Percentiles rank a stretch among this genome's conserved stretches.
Conservation (phyloP, 2,329 filamentous ascomycete species). For the Xylariomycetidae sp. region DNA sequence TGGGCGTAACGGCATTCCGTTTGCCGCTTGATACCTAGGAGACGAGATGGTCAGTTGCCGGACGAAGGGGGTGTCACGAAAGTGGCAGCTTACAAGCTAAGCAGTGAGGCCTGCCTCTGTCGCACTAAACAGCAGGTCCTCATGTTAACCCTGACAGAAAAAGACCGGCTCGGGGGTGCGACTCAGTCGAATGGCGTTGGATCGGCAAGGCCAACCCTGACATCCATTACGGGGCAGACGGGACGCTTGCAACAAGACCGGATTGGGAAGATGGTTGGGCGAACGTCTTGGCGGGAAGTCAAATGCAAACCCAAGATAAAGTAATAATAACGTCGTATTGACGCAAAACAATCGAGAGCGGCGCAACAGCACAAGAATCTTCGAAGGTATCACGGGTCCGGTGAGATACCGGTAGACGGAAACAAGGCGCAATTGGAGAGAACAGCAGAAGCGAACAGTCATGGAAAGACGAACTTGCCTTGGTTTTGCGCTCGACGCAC, state of each 20-base stretch:
- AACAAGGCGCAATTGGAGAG: constrained; percentile 2
- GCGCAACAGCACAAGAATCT: constrained; percentile 4
- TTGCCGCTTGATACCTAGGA: constrained; percentile 66
- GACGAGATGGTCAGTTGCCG: constrained; percentile 16
- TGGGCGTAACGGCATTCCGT: constrained; percentile 70
- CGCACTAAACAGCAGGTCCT: constrained; percentile 66
- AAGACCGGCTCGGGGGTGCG: no score
- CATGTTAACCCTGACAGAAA: no score
- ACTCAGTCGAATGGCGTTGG: no score
- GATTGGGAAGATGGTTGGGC: no score
- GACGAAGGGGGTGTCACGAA: constrained; percentile 3
- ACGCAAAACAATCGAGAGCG: constrained; percentile 15
- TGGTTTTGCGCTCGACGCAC: constrained; percentile 78
- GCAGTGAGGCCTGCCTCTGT: constrained; percentile 64
- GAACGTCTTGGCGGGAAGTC: constrained; percentile 3
- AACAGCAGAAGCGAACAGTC: background rate
- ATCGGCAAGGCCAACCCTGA: no score
- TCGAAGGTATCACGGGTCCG: constrained; percentile 3
- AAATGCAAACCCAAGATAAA: constrained; percentile 11
- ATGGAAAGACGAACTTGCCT: constrained; percentile 42
- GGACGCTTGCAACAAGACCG: no score
- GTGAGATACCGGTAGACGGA: background rate
- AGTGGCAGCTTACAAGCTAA: constrained; percentile 48
- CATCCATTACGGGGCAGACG: no score
- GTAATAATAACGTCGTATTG: constrained; percentile 22